Conservation (phyloP, 345 rosid species). For the Luvunga scandens region DNA sequence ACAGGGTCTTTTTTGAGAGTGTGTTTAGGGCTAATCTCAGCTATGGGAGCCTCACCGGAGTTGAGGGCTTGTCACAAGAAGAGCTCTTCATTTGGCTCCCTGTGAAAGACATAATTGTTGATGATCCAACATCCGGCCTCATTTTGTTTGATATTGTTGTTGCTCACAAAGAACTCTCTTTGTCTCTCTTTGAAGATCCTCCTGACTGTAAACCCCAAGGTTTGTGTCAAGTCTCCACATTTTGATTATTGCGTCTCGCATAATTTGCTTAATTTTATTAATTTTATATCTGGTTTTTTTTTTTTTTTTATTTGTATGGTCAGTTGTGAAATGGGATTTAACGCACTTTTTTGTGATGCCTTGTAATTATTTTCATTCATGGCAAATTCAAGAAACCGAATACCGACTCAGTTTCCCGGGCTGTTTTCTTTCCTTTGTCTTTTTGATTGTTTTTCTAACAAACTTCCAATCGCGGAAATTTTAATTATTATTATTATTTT, state of each 20-base stretch:
- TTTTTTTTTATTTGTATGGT: background rate
- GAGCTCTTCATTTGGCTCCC: slow-evolving; percentile 92
- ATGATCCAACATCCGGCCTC: slow-evolving; percentile 76
- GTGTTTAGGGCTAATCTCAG: slow-evolving; percentile 80
- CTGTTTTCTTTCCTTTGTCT: background rate
- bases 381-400: background rate
- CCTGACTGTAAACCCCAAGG: slow-evolving; percentile 73
- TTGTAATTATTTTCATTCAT: background rate
- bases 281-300: background rate
- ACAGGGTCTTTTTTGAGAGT: slow-evolving; percentile 58
- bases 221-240: slow-evolving; percentile 2
- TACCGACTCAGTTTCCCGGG: background rate
- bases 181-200: slow-evolving; percentile 85
- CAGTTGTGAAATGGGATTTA: background rate
- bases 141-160: slow-evolving; percentile 87
- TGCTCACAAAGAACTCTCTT: slow-evolving; percentile 77
- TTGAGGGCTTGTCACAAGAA: slow-evolving; percentile 70
- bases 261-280: background rate
- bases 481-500: background rate
- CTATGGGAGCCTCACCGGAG: slow-evolving; percentile 68
- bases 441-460: background rate
- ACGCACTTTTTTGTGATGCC: background rate
- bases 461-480: background rate
- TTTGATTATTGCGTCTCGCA: background rate
- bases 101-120: slow-evolving; percentile 73